A percentile compares a stretch with the other conserved stretches of the same genome.
These are phyloP conservation scores for Floccularia luteovirens DNA, from an alignment of 768 basidiomycete species.

Conservation along the genomic window DNA sequence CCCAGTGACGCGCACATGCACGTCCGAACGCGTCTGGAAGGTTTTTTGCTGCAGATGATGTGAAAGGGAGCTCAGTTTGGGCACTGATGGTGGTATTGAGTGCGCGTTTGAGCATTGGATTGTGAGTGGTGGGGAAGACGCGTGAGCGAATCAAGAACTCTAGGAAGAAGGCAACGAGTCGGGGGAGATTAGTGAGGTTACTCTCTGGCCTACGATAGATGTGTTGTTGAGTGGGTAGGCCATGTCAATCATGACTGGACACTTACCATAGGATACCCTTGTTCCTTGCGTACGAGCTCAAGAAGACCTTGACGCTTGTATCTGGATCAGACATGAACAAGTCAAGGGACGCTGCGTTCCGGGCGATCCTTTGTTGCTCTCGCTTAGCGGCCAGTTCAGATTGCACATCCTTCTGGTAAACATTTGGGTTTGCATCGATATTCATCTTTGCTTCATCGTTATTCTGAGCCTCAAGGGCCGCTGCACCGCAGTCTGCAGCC, in stretches of 20 bases:
- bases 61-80: background rate
- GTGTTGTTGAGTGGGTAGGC: background rate
- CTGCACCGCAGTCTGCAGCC: background rate
- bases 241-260: background rate
- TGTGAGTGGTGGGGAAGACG: background rate
- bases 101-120: background rate
- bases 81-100: background rate
- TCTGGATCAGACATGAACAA: background rate
- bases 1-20: background rate
- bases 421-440: background rate
- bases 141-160: background rate
- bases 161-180: background rate
- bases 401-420: background rate
- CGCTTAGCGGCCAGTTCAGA: background rate
- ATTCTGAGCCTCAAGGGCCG: background rate
- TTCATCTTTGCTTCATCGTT: background rate
- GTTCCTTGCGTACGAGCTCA: background rate
- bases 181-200: background rate
- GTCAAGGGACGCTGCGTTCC: background rate
- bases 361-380: background rate
- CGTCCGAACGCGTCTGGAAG: background rate
- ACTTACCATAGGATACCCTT: slow-evolving; percentile 1
- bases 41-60: background rate
- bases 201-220: background rate
- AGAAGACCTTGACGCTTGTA: background rate